phyloP scores from a whole-genome alignment of 352 stramenopile genomes.

The Phytophthora boehmeriae region DNA sequence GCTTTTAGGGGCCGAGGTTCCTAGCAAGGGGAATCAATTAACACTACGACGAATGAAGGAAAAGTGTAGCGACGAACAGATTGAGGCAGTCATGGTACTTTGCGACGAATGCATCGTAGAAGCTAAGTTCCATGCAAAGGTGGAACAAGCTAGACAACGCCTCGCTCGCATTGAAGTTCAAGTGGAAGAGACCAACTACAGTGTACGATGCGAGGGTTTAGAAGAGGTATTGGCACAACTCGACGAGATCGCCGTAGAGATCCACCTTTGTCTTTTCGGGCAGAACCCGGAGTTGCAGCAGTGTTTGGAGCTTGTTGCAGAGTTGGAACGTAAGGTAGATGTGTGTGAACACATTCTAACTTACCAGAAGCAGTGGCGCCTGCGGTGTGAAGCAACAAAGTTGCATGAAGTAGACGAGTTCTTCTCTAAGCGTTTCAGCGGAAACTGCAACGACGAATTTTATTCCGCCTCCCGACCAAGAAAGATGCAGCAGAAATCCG shows the following conservation, averaged over 20 bases:
- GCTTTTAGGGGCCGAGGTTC: conserved; percentile 14
- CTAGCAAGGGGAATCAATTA: conserved; percentile 4
- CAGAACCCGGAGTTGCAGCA: conserved; percentile 50
- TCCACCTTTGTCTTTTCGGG: conserved; percentile 46
- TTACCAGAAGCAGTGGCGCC: conserved; percentile 55
- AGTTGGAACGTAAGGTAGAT: conserved; percentile 34
- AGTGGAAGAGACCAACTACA: conserved; percentile 49
- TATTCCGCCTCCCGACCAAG: conserved; percentile 13
- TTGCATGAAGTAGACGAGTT: conserved; percentile 72
- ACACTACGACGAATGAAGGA: conserved; percentile 35
- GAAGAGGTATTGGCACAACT: conserved; percentile 34
- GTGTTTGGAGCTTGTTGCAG: conserved; percentile 31
- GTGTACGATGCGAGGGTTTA: conserved; percentile 39
- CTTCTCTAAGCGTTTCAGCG: conserved; percentile 37
- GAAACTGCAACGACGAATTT: conserved; percentile 9
- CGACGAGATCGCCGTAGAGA: conserved; percentile 38
- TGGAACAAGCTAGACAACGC: conserved; percentile 40
- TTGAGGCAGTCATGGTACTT: conserved; percentile 28
- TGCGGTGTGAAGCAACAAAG: conserved; percentile 51
- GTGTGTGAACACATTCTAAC: conserved; percentile 44
- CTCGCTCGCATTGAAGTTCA: conserved; percentile 36
- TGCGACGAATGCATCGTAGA: conserved; percentile 69
- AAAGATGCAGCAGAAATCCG: conserved; percentile 11
- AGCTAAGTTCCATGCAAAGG: conserved; percentile 41
- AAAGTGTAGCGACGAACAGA: conserved; percentile 14